Base-by-base conservation (phyloP, 2,329 filamentous ascomycete genomes). In the Pleurostoma richardsiae region DNA sequence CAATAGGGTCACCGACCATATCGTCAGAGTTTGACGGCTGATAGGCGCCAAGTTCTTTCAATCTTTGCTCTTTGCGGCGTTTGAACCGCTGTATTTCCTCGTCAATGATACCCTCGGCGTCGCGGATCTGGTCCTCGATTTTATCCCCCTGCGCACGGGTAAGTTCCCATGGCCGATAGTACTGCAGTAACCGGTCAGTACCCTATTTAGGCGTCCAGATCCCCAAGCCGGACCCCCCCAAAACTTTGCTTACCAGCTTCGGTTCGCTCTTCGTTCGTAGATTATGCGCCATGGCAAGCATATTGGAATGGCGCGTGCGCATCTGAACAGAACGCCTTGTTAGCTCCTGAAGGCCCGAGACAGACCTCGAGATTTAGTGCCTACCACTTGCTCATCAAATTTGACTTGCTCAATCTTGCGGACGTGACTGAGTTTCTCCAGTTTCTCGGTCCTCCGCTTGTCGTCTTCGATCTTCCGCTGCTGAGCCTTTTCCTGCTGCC, bases 121-220 rank as follows among this genome's bases (percentile, higher is more conserved):
- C 79, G 41, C 76, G 72, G 29, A 89, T 74, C 63, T 96, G 91
- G 4, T 77, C 70, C 41, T 83, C 77, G 60, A 96, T 88, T 8
- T 66, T 73, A 4, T 82, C 77, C 63, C 91, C 81, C 62, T 96
- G 86, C 40, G 80, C 74, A 4, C 71, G 64, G 30, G 80, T 82
- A 47, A 88, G 73, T 56, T 90, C 83, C 85, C 87, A 95, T 1
- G 92, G 92, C 41, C 85, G 83, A 65, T 94, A 96, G 64, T 86
- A 92, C 90, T 96, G 46, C 10, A 54, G 11, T 19, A 49, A 19
- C 28, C 39, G 4, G 30, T 11, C 26, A 27, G 28, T 33, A 10
- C 45, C 11, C 40, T 40, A 44, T 44, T 45, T 41, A 19, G 19
- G 19, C 19, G 30, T 39, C 26, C 33, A 36, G 33, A 36, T 36